Percentiles rank a stretch among this genome's conserved stretches.
phyloP scores from a whole-genome alignment of 306 rosid genomes.

The Quercus parvula region DNA sequence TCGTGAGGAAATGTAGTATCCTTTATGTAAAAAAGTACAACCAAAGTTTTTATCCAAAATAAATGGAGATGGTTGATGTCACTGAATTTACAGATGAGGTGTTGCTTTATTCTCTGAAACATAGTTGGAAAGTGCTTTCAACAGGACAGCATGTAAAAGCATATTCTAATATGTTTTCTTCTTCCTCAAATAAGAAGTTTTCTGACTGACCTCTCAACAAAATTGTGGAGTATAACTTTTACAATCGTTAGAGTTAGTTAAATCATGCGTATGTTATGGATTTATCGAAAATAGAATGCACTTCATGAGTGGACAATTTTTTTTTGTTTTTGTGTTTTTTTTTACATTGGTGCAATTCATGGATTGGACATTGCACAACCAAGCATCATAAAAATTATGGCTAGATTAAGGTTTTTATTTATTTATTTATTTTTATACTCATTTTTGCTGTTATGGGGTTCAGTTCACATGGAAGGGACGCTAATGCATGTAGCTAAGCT shows the following conservation, averaged over 20 bases:
- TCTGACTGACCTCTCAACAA: background rate
- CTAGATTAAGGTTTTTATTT: background rate
- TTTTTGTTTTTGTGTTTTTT: background rate
- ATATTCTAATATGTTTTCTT: background rate
- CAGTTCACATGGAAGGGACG: background rate
- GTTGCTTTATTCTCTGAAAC: background rate
- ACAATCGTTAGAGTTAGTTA: background rate
- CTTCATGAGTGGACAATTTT: background rate
- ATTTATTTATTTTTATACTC: background rate
- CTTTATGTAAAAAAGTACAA: background rate
- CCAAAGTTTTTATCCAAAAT: background rate
- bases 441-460: background rate
- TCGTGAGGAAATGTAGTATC: conserved; percentile 1
- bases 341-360: background rate
- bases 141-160: background rate
- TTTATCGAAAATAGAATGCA: background rate
- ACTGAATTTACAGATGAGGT: background rate
- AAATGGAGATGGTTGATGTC: background rate
- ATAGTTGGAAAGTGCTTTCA: background rate
- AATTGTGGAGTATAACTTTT: background rate
- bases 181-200: background rate
- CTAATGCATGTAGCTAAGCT: background rate
- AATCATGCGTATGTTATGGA: background rate
- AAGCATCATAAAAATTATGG: background rate
- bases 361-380: conserved; percentile 7